Percentiles rank a stretch among this genome's conserved stretches.
phyloP scores from a whole-genome alignment of 164 flowering plant genomes.

The Kalanchoe fedtschenkoi region DNA sequence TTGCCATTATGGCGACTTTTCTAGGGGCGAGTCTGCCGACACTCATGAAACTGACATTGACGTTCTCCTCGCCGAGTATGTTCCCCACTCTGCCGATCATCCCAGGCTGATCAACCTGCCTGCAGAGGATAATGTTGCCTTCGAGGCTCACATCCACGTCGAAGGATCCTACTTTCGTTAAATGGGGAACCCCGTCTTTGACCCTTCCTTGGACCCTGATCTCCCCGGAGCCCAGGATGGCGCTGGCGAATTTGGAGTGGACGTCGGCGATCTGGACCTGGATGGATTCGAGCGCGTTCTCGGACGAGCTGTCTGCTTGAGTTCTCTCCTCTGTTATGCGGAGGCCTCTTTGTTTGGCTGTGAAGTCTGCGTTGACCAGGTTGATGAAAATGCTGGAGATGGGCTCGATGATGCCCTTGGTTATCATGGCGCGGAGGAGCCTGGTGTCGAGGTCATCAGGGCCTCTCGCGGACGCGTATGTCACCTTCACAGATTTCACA shows the following conservation, averaged over 20 bases:
- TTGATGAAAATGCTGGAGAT: slow-evolving; percentile 14
- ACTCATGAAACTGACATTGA: slow-evolving; percentile 7
- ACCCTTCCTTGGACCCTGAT: slow-evolving; percentile 13
- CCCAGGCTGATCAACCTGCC: slow-evolving; percentile 8
- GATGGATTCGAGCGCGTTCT: slow-evolving; percentile 53
- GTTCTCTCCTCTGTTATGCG: slow-evolving; percentile 57
- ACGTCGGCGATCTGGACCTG: slow-evolving; percentile 64
- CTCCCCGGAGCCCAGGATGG: slow-evolving; percentile 37
- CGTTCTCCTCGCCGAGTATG: slow-evolving; percentile 6
- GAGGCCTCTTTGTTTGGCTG: slow-evolving; percentile 69
- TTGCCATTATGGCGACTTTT: slow-evolving; percentile 1
- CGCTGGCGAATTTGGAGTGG: slow-evolving; percentile 54
- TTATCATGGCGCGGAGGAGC: slow-evolving; percentile 14
- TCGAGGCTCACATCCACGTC: slow-evolving; percentile 6
- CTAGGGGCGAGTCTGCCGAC: slow-evolving; percentile 1
- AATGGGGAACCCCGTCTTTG: slow-evolving; percentile 4
- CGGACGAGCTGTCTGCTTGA: slow-evolving; percentile 38
- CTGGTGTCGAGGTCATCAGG: slow-evolving; percentile 17
- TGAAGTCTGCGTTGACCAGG: slow-evolving; percentile 35
- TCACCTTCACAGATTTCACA: slow-evolving; percentile 11
- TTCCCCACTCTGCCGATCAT: slow-evolving; percentile 6
- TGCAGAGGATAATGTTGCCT: slow-evolving; percentile 7
- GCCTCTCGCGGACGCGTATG: slow-evolving; percentile 12
- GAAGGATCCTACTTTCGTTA: slow-evolving; percentile 7
- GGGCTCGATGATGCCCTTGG: slow-evolving; percentile 16